Evolutionary conservation across 1,139 yeast genomes (phyloP).

Genomic region (Candida sp.): DNA sequence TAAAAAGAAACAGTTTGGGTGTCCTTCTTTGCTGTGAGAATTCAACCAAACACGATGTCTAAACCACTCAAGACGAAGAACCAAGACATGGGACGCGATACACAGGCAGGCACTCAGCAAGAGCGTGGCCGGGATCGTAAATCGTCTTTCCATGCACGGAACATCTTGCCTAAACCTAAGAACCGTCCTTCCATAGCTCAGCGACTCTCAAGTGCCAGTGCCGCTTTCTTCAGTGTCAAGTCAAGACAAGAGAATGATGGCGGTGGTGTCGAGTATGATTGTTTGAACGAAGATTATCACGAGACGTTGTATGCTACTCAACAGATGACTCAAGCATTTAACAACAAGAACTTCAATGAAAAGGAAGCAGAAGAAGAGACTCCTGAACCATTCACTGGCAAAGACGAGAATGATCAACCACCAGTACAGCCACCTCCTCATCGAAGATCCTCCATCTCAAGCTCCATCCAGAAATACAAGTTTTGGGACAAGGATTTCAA

Average conservation of each 20-base stretch:
- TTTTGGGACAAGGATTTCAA: conserved; percentile 33
- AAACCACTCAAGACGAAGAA: too few relatives aligned
- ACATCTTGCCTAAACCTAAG: too few relatives aligned
- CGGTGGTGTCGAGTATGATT: conserved; percentile 7
- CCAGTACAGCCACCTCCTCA: too few relatives aligned
- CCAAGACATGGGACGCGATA: too few relatives aligned
- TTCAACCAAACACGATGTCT: too few relatives aligned
- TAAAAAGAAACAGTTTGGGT: too few relatives aligned
- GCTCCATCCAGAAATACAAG: conserved; percentile 22
- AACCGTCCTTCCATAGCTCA: too few relatives aligned
- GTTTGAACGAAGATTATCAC: conserved; percentile 8
- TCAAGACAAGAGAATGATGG: conserved; percentile 7
- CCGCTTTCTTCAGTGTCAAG: conserved; percentile 13
- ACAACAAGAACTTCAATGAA: conserved; percentile 9
- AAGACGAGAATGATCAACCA: conserved; percentile 22
- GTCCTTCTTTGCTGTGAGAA: too few relatives aligned
- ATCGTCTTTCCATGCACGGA: too few relatives aligned
- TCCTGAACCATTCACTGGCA: neutral
- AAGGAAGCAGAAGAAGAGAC: conserved; percentile 6
- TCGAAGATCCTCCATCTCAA: too few relatives aligned
- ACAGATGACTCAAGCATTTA: conserved; percentile 10
- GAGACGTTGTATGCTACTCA: conserved; percentile 18
- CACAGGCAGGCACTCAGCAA: too few relatives aligned
- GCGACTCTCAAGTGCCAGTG: conserved; percentile 19
- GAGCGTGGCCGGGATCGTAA: too few relatives aligned